Percentiles rank a stretch among this genome's conserved stretches.
Evolutionary conservation across 106 monocot species (phyloP).

Genomic region (Narthecium ossifragum): DNA sequence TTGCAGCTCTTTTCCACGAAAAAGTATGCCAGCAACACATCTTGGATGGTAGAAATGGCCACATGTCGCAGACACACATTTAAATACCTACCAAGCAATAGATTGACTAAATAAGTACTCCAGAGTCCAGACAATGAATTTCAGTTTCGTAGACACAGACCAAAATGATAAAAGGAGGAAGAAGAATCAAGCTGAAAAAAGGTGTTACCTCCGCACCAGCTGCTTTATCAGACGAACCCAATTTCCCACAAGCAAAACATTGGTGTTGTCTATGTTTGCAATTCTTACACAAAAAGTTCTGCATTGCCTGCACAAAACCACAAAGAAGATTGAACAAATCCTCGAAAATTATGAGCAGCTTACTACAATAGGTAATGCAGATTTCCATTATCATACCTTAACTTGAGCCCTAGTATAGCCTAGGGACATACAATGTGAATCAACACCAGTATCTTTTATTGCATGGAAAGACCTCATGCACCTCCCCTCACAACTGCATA

Average conservation of each 20-base stretch:
- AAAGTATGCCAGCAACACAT: constrained; percentile 63
- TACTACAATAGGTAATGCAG: background rate
- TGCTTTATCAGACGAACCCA: constrained; percentile 61
- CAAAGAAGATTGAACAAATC: background rate
- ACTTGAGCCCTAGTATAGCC: constrained; percentile 58
- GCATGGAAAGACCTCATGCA: constrained; percentile 89
- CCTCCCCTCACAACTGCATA: constrained; percentile 74
- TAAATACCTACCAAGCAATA: constrained; percentile 47
- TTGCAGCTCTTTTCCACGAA: constrained; percentile 33
- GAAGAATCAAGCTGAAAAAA: background rate
- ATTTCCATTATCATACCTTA: constrained; percentile 20
- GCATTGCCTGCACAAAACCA: constrained; percentile 38
- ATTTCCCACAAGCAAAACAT: constrained; percentile 74
- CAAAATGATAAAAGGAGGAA: background rate
- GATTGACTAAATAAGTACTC: background rate
- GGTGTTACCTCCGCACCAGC: constrained; percentile 44
- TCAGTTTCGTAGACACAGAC: background rate
- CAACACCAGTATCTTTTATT: constrained; percentile 28
- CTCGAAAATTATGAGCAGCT: background rate
- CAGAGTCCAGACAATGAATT: too few relatives aligned
- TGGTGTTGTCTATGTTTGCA: constrained; percentile 65
- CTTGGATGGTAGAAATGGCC: constrained; percentile 93
- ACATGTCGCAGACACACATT: constrained; percentile 81
- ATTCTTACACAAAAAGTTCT: constrained; percentile 69
- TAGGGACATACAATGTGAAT: constrained; percentile 57